A percentile compares a stretch with the other conserved stretches of the same genome.
Conservation (phyloP, 352 stramenopile genomes). For the Phytophthora quininea region DNA sequence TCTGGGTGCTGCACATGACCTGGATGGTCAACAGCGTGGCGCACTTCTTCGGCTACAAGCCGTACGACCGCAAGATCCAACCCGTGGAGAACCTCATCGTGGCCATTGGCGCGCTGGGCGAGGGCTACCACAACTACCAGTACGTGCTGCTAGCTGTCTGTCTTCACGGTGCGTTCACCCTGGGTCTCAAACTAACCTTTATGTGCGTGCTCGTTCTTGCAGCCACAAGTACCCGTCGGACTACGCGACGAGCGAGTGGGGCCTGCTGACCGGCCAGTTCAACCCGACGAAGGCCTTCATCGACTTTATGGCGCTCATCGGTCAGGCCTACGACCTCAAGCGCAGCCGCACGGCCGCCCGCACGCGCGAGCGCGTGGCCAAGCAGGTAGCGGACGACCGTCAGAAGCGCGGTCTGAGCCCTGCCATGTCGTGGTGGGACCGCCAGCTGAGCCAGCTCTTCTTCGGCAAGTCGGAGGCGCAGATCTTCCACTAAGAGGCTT, state of each 20-base stretch:
- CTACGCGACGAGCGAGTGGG: constrained; percentile 98
- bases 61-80: constrained; percentile 96
- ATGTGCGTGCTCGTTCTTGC: constrained; percentile 7
- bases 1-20: constrained; percentile 97
- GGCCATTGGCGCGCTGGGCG: constrained; percentile 94
- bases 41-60: constrained; percentile 98
- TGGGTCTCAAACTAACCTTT: too few relatives aligned
- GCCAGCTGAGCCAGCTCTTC: constrained; percentile 68
- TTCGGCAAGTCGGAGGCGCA: constrained; percentile 83
- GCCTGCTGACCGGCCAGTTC: constrained; percentile 94
- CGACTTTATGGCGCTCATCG: constrained; percentile 91
- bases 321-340: constrained; percentile 96
- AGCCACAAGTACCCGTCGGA: constrained; percentile 99
- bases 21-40: constrained; percentile 99
- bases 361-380: constrained; percentile 72
- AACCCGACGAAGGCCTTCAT: constrained; percentile 99
- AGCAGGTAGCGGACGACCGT: constrained; percentile 64
- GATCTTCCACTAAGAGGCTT: constrained; percentile 57
- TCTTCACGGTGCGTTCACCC: neutral
- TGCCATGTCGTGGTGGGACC: constrained; percentile 64
- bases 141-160: constrained; percentile 29
- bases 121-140: constrained; percentile 99
- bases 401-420: constrained; percentile 56
- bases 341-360: constrained; percentile 86
- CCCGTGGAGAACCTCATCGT: constrained; percentile 98